Evolutionary conservation across 2,329 filamentous ascomycete species (phyloP).

Genomic region (Ascocoryne sarcoides): DNA sequence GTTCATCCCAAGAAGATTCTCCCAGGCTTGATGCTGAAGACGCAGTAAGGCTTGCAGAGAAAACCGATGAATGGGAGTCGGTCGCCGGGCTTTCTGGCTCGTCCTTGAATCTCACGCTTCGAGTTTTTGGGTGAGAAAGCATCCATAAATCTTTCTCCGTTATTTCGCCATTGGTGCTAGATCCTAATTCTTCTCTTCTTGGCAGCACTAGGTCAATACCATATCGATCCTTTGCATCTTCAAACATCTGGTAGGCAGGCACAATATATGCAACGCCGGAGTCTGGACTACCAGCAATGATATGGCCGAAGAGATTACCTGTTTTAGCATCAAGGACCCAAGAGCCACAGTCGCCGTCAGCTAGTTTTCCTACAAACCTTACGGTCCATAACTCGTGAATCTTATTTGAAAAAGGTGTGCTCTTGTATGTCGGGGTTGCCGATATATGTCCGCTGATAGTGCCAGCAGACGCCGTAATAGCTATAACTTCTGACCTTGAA

Average conservation of each 20-base stretch:
- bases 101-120: too few species aligned
- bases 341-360: conserved; percentile 9
- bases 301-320: conserved; percentile 8
- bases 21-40: too few species aligned
- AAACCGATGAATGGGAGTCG: too few species aligned
- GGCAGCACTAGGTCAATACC: too few species aligned
- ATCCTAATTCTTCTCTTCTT: too few species aligned
- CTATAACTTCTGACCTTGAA: too few species aligned
- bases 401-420: background rate
- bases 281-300: conserved; percentile 6
- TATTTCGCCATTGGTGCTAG: too few species aligned
- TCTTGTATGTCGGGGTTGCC: conserved; percentile 2
- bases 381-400: conserved; percentile 6
- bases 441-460: conserved; percentile 4
- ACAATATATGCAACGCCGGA: conserved; percentile 7
- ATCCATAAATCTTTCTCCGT: too few species aligned
- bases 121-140: too few species aligned
- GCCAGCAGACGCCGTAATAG: background rate
- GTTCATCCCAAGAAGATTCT: too few species aligned
- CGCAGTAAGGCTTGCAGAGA: too few species aligned
- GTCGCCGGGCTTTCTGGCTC: too few species aligned
- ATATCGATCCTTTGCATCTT: conserved; percentile 4
- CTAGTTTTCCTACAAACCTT: conserved; percentile 3
- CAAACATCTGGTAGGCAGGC: conserved; percentile 2
- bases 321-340: conserved; percentile 5